phyloP scores from a whole-genome alignment of 139 green algal genomes.

The Chlamydomonas sphaeroides region DNA sequence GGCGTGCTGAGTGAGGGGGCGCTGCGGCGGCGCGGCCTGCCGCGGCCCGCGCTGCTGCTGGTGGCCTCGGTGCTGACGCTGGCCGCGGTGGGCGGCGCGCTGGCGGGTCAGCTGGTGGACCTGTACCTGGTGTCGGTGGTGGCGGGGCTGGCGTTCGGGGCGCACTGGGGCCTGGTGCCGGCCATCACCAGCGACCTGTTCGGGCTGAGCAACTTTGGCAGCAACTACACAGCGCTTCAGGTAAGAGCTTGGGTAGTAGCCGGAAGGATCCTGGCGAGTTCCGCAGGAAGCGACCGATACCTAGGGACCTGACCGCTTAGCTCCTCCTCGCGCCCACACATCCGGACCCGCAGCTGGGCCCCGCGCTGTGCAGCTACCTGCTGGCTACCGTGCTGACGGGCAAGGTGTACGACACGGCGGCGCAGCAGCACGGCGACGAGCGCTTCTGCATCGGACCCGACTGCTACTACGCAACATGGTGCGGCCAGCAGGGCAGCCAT shows the following conservation, averaged over 20 bases:
- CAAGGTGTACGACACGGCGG: conserved; percentile 54
- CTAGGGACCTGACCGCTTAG: too few relatives aligned
- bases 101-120: neutral
- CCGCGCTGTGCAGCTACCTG: conserved; percentile 54
- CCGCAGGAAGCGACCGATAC: too few relatives aligned
- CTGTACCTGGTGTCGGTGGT: conserved; percentile 42
- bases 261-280: too few relatives aligned
- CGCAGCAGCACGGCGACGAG: conserved; percentile 8
- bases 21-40: conserved; percentile 57
- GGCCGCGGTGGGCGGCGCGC: conserved; percentile 3
- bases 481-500: too few relatives aligned
- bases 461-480: conserved; percentile 31
- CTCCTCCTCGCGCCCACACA: neutral
- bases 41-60: conserved; percentile 60
- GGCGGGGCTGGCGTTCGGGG: conserved; percentile 79
- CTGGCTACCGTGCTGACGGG: conserved; percentile 61
- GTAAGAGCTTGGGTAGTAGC: too few relatives aligned
- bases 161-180: conserved; percentile 83
- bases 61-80: conserved; percentile 23
- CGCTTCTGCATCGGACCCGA: conserved; percentile 30
- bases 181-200: conserved; percentile 75
- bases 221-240: conserved; percentile 60
- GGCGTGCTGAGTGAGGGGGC: conserved; percentile 65
- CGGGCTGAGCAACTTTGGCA: conserved; percentile 71
- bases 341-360: conserved; percentile 45